Percentiles rank a stretch among this genome's conserved stretches.
These are phyloP conservation scores for Fraxinus cuspidata DNA, from an alignment of 257 asterid genomes.

Conservation along the genomic window DNA sequence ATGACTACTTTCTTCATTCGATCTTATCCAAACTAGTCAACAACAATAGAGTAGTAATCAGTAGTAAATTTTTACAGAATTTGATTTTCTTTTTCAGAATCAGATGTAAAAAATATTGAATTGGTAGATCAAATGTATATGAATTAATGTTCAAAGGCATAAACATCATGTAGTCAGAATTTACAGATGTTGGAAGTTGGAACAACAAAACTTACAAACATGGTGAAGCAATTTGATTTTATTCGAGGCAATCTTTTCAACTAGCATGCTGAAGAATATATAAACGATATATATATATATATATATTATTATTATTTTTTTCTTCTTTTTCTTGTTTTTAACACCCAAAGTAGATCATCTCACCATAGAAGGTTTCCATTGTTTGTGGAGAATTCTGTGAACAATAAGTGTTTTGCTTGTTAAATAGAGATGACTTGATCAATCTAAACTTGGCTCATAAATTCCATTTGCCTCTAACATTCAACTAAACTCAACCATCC, in stretches of 20 bases:
- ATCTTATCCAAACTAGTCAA: neutral
- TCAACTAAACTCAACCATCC: constrained; percentile 29
- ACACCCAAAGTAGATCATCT: neutral
- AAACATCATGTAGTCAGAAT: neutral
- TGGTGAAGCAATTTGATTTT: too few relatives aligned
- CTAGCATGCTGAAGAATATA: too few relatives aligned
- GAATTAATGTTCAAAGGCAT: neutral
- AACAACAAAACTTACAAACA: neutral
- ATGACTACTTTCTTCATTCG: neutral
- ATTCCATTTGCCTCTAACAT: constrained; percentile 10
- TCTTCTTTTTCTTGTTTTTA: neutral
- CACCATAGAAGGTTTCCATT: constrained; percentile 18
- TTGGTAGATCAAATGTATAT: neutral
- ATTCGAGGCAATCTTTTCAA: too few relatives aligned
- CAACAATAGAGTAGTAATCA: neutral
- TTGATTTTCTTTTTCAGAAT: too few relatives aligned
- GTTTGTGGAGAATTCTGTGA: constrained; percentile 37
- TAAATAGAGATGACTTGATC: neutral
- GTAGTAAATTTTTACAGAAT: neutral
- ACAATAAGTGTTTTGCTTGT: constrained; percentile 16
- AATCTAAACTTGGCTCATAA: constrained; percentile 16
- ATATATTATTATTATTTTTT: too few relatives aligned
- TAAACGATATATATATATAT: too few relatives aligned
- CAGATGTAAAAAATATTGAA: neutral
- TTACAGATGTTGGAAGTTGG: neutral